phyloP scores from a whole-genome alignment of 2,329 filamentous ascomycete species.

The Didymosphaeria variabile region DNA sequence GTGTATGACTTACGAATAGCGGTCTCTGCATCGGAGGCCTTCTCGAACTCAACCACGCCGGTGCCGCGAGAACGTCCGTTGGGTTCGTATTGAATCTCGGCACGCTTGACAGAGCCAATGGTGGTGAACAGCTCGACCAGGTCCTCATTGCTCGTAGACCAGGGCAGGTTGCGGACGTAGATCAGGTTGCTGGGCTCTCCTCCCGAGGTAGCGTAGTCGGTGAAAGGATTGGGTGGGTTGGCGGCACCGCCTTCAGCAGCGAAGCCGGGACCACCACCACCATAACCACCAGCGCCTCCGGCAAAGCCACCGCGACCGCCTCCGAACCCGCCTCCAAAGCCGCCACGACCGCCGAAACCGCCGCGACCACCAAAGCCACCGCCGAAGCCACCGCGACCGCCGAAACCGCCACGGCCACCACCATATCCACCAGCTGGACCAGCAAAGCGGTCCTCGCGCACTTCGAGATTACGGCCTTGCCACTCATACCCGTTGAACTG shows the following conservation, averaged over 20 bases:
- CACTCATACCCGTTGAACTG: constrained; percentile 99
- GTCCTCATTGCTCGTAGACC: constrained; percentile 99
- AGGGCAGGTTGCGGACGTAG: constrained; percentile 96
- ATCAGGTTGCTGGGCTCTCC: constrained; percentile 85
- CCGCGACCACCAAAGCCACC: constrained; percentile 54
- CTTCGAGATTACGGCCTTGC: constrained; percentile 92
- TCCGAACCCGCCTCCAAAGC: constrained; percentile 58
- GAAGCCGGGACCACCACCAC: constrained; percentile 44
- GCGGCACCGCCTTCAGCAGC: constrained; percentile 60
- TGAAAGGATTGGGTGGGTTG: constrained; percentile 85
- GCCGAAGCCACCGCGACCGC: constrained; percentile 51
- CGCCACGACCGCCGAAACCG: constrained; percentile 66
- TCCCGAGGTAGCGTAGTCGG: constrained; percentile 87
- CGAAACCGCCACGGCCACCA: constrained; percentile 47
- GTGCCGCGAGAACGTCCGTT: constrained; percentile 94
- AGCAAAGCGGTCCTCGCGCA: constrained; percentile 95
- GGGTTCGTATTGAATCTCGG: constrained; percentile 98
- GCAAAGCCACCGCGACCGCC: constrained; percentile 54
- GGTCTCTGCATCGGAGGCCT: constrained; percentile 83
- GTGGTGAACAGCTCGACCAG: constrained; percentile 96
- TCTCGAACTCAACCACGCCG: constrained; percentile 95
- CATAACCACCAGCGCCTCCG: constrained; percentile 53
- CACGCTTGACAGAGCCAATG: constrained; percentile 96
- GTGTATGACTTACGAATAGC: constrained; percentile 71
- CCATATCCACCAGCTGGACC: constrained; percentile 57